Base-by-base conservation (phyloP, 768 basidiomycete species). In the Pleurotus giganteus region DNA sequence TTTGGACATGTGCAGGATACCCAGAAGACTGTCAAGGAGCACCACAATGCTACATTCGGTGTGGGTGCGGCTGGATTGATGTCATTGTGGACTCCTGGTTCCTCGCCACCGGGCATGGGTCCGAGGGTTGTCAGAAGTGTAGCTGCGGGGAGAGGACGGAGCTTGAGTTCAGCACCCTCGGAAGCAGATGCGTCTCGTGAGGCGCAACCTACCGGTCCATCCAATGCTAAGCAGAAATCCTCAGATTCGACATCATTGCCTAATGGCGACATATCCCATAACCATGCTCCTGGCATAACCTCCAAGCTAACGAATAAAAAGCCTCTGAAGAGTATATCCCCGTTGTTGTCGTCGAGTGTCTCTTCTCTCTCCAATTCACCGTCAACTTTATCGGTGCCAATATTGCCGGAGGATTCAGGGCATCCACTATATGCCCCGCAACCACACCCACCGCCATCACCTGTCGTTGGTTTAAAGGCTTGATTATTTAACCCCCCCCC, bases 121-220 rank as follows among this genome's bases (percentile, higher is more conserved):
- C 71, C 83, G 28, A 73, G 84, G 60, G 71, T 85, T 50, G 77
- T 85, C 53, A 71, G 80, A 59, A 85, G 77, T 52, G 82, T 83
- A n/a, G 78, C 71, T 11, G 72, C 78, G 15, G 72, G 75, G 41
- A 66, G 76, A 59, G 68, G 72, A 58, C 73, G 73, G 60, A 66
- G 70, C 26, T 26, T 36, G 57, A 79, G 76, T 62, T 63, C 60
- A 9, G 47, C 43, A 31, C 57, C 59, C 12, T 59, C 49, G 26
- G 50, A 52, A 11, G 17, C 34, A 24, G 49, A 24, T 12, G 49
- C 29, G 11, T 51, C 49, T 29, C 31, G 34, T n/a, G 43, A 45
- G 13, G 6, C 39, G 21, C 3, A 6, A 13, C n/a, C 11, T 44
- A 12, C 45, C 4, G 15, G 26, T 23, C 19, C 11, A 24, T 12